phyloP scores from a whole-genome alignment of 208 protist species.

The Leishmania major region DNA sequence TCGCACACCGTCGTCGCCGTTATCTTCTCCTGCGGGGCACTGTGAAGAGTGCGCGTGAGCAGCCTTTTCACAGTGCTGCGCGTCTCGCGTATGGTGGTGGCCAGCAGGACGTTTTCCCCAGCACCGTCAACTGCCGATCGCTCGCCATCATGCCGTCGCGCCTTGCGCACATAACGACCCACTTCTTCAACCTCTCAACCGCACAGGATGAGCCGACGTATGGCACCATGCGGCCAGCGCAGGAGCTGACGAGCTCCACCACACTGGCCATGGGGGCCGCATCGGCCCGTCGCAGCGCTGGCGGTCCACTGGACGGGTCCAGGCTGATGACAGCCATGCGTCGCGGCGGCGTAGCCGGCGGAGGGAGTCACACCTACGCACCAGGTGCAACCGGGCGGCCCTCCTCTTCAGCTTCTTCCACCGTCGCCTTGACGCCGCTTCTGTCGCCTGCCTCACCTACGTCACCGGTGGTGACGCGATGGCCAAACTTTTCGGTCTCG shows the following conservation, averaged over 20 bases:
- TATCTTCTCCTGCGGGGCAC: neutral
- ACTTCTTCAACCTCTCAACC: conserved; percentile 30
- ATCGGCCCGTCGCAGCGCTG: neutral
- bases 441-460: conserved; percentile 23
- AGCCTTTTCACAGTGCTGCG: neutral
- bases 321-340: conserved; percentile 3
- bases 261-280: neutral
- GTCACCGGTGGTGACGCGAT: conserved; percentile 3
- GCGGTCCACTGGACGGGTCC: conserved; percentile 13
- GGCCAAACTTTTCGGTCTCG: conserved; percentile 5
- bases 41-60: neutral
- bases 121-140: neutral
- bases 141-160: conserved; percentile 21
- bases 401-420: conserved; percentile 19
- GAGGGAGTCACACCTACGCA: neutral
- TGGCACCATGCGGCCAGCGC: neutral
- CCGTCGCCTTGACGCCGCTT: conserved; percentile 13
- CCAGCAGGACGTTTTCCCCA: neutral
- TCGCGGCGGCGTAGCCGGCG: conserved; percentile 4
- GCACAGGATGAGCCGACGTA: conserved; percentile 9
- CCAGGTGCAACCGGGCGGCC: neutral
- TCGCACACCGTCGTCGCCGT: neutral
- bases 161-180: conserved; percentile 28
- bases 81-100: neutral
- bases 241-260: conserved; percentile 20